These are phyloP conservation scores for Plenodomus tracheiphilus DNA, from an alignment of 2,329 filamentous ascomycete genomes.

Conservation along the genomic window DNA sequence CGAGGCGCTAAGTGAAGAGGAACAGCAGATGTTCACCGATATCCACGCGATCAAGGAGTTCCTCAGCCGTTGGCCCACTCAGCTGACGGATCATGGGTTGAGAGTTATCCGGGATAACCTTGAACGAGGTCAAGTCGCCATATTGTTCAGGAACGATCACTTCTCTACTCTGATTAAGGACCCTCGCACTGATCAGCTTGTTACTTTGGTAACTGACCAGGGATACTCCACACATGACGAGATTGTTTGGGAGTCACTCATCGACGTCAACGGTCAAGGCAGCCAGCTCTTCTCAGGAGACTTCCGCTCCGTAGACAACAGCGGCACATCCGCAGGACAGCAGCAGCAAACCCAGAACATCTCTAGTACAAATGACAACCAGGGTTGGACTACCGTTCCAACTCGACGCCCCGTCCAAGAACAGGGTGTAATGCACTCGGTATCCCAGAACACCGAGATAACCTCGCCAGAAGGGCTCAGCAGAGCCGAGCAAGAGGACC, in stretches of 20 bases:
- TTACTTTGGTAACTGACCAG: constrained; percentile 88
- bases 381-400: constrained; percentile 62
- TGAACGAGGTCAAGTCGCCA: constrained; percentile 77
- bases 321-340: constrained; percentile 24
- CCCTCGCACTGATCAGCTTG: constrained; percentile 72
- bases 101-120: constrained; percentile 72
- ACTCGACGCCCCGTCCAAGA: constrained; percentile 35
- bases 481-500: constrained; percentile 77
- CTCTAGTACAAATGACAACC: constrained; percentile 39
- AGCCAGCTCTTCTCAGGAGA: constrained; percentile 89
- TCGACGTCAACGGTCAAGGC: constrained; percentile 81
- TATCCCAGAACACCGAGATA: constrained; percentile 18
- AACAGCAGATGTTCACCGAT: constrained; percentile 81
- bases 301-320: constrained; percentile 78
- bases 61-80: constrained; percentile 77
- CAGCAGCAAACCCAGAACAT: constrained; percentile 36
- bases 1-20: constrained; percentile 66
- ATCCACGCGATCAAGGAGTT: constrained; percentile 84
- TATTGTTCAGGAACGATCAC: constrained; percentile 95
- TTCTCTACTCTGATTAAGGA: constrained; percentile 94
- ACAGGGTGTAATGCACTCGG: constrained; percentile 7
- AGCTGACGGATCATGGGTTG: constrained; percentile 81
- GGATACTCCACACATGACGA: constrained; percentile 87
- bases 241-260: constrained; percentile 93
- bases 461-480: constrained; percentile 35